A percentile compares a stretch with the other conserved stretches of the same genome.
phyloP scores from a whole-genome alignment of 495 filamentous ascomycete species.

The Neurospora terricola region DNA sequence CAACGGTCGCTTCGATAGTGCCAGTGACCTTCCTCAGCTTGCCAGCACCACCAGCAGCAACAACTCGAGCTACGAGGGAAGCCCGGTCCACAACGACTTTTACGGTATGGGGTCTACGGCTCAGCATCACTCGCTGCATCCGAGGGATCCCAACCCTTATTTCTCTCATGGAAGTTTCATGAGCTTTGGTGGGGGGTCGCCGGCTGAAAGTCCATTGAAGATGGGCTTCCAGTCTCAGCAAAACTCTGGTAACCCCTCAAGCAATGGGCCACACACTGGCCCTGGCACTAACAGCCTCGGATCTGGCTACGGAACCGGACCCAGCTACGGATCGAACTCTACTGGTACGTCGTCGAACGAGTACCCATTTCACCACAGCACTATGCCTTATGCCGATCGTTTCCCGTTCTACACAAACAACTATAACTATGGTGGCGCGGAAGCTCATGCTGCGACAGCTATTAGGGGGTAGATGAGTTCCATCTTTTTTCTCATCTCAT shows the following conservation, averaged over 20 bases:
- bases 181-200: slow-evolving; percentile 13
- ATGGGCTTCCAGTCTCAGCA: slow-evolving; percentile 8
- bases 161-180: slow-evolving; percentile 13
- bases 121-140: slow-evolving; percentile 29
- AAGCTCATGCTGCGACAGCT: slow-evolving; percentile 31
- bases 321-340: slow-evolving; percentile 7
- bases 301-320: not conserved
- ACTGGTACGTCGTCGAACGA: slow-evolving; percentile 32
- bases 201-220: slow-evolving; percentile 20
- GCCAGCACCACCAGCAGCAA: slow-evolving; percentile 18
- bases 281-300: not conserved
- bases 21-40: slow-evolving; percentile 16
- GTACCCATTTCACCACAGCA: slow-evolving; percentile 24
- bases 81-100: slow-evolving; percentile 23
- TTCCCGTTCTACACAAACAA: slow-evolving; percentile 23
- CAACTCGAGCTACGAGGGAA: slow-evolving; percentile 28
- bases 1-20: slow-evolving; percentile 23
- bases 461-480: slow-evolving; percentile 17
- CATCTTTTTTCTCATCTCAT: not conserved
- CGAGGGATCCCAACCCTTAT: slow-evolving; percentile 25
- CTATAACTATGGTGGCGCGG: slow-evolving; percentile 10
- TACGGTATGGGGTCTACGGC: slow-evolving; percentile 22
- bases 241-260: slow-evolving; percentile 6
- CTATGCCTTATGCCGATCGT: slow-evolving; percentile 17
- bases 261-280: not conserved